Evolutionary conservation across 352 stramenopile species (phyloP).

Genomic region (Albugo candida): DNA sequence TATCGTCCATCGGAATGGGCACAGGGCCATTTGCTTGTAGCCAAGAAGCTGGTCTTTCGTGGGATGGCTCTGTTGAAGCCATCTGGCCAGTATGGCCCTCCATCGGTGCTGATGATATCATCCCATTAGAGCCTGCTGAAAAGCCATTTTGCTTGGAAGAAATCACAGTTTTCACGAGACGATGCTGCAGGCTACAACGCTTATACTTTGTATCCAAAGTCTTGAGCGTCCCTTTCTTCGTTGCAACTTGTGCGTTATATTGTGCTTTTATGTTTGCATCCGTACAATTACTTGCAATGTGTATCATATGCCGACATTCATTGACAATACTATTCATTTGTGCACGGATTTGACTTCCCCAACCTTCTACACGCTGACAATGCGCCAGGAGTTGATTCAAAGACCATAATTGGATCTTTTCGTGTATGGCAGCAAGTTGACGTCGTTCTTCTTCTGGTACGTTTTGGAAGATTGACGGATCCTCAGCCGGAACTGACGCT

Average conservation of each 20-base stretch:
- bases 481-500: background rate
- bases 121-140: too few relatives aligned
- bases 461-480: conserved; percentile 13
- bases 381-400: conserved; percentile 56
- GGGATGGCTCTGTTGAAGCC: background rate
- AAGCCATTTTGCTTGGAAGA: too few relatives aligned
- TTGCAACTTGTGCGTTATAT: conserved; percentile 48
- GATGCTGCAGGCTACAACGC: conserved; percentile 51
- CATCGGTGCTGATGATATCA: conserved; percentile 35
- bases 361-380: conserved; percentile 67
- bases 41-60: background rate
- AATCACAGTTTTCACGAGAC: conserved; percentile 31
- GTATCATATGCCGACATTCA: conserved; percentile 57
- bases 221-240: conserved; percentile 47
- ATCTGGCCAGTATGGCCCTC: conserved; percentile 10
- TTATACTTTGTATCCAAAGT: conserved; percentile 66
- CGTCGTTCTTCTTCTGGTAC: conserved; percentile 43
- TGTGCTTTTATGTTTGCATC: conserved; percentile 33
- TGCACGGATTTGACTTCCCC: conserved; percentile 50
- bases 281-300: conserved; percentile 52
- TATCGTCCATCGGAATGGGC: background rate
- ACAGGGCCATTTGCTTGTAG: background rate
- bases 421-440: conserved; percentile 49
- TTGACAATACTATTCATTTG: conserved; percentile 72
- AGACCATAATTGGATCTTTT: conserved; percentile 41